Conservation (phyloP, 2,329 filamentous ascomycete genomes). For the Colletotrichum tropicicola region DNA sequence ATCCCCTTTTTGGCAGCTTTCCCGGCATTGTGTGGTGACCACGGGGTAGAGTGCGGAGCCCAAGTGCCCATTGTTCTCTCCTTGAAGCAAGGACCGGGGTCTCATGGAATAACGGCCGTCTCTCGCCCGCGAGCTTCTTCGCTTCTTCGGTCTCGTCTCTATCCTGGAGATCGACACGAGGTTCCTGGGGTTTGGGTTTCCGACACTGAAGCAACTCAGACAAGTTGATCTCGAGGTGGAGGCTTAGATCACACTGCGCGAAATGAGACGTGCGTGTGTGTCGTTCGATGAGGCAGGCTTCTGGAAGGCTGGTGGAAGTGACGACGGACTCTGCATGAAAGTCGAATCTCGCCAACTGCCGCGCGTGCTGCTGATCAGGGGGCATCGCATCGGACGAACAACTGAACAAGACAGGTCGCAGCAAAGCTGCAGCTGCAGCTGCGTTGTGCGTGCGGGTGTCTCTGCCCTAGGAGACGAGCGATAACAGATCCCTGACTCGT, state of each 20-base stretch:
- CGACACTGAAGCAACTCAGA: not conserved
- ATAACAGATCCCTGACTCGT: conserved; percentile 11
- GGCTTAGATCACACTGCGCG: conserved; percentile 15
- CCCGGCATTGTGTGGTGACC: conserved; percentile 11
- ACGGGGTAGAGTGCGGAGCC: conserved; percentile 18
- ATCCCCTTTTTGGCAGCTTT: conserved; percentile 13
- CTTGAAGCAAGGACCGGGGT: conserved; percentile 21
- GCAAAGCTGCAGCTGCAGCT: not conserved
- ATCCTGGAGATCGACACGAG: conserved; percentile 21
- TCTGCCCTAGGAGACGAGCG: not conserved
- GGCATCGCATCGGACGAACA: conserved; percentile 20
- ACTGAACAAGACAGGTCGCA: not conserved
- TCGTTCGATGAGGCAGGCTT: conserved; percentile 12
- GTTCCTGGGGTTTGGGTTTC: not conserved
- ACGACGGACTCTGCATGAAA: conserved; percentile 12
- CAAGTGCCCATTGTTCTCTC: not conserved
- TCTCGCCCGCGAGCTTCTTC: not conserved
- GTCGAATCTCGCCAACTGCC: conserved; percentile 18
- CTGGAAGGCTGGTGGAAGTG: conserved; percentile 17
- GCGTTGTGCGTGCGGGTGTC: not conserved
- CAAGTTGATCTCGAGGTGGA: not conserved
- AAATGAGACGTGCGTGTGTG: conserved; percentile 12
- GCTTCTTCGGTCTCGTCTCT: not conserved
- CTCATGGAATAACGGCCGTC: not conserved
- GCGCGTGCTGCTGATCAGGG: not conserved